These are phyloP conservation scores for Phytophthora cactorum DNA, from an alignment of 352 stramenopile genomes.

Conservation along the genomic window DNA sequence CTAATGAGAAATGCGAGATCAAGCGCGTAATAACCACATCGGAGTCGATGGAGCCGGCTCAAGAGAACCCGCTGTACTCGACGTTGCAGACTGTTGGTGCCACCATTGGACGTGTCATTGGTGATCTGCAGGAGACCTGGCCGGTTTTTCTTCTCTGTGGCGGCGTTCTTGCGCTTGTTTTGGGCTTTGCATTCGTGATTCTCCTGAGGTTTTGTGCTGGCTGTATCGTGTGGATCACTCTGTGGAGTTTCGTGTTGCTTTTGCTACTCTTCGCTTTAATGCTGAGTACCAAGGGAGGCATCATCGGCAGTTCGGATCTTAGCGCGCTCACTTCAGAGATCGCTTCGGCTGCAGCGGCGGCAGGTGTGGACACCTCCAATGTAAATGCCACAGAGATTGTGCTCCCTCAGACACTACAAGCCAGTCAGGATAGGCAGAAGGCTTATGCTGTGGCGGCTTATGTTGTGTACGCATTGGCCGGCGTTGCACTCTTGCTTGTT, in stretches of 20 bases:
- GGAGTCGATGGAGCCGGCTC: conserved; percentile 59
- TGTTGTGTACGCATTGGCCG: conserved; percentile 59
- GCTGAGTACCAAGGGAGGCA: conserved; percentile 74
- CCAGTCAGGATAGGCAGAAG: conserved; percentile 63
- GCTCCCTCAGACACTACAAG: conserved; percentile 60
- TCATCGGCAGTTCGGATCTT: conserved; percentile 64
- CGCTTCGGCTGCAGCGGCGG: conserved; percentile 41
- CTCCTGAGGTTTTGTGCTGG: conserved; percentile 76
- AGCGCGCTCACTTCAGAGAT: conserved; percentile 47
- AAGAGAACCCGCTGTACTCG: conserved; percentile 79
- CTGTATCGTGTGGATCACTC: conserved; percentile 74
- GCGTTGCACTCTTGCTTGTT: conserved; percentile 76
- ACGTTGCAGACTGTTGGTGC: conserved; percentile 60
- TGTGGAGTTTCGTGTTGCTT: conserved; percentile 72
- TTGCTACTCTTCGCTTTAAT: conserved; percentile 77
- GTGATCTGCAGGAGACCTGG: conserved; percentile 72
- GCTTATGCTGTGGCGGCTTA: conserved; percentile 71
- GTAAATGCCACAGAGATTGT: conserved; percentile 31
- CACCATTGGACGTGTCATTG: conserved; percentile 64
- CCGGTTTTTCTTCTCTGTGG: conserved; percentile 56
- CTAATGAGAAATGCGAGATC: conserved; percentile 79
- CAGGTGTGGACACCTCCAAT: conserved; percentile 39
- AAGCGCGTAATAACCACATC: conserved; percentile 67
- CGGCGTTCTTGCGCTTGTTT: conserved; percentile 48
- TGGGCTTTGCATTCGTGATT: conserved; percentile 76